Evolutionary conservation across 495 filamentous ascomycete species (phyloP).

Genomic region (Emericellopsis terricola): DNA sequence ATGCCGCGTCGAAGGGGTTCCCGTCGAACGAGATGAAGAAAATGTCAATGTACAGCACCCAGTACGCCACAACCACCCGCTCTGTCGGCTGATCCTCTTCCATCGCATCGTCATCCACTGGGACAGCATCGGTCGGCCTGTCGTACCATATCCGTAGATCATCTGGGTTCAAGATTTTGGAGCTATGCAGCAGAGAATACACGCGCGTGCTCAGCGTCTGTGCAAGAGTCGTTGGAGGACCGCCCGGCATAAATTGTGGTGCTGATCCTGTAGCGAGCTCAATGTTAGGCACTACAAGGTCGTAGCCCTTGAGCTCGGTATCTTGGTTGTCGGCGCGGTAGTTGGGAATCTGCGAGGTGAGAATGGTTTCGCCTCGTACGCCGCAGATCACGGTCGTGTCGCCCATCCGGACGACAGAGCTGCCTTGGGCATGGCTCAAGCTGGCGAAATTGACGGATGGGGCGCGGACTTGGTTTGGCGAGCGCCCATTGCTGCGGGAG

Average conservation of each 20-base stretch:
- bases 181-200: conserved; percentile 51
- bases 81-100: conserved; percentile 21
- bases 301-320: conserved; percentile 32
- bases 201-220: conserved; percentile 70
- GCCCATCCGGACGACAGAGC: conserved; percentile 69
- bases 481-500: conserved; percentile 61
- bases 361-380: conserved; percentile 70
- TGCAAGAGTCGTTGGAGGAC: conserved; percentile 59
- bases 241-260: conserved; percentile 66
- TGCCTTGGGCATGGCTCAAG: conserved; percentile 74
- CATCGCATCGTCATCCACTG: conserved; percentile 21
- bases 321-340: conserved; percentile 22
- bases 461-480: conserved; percentile 45
- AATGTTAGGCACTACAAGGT: conserved; percentile 80
- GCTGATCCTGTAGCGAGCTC: conserved; percentile 81
- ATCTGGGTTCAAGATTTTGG: conserved; percentile 37
- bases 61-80: conserved; percentile 61
- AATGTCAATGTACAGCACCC: conserved; percentile 85
- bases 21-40: conserved; percentile 83
- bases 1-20: conserved; percentile 77
- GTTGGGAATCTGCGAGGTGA: conserved; percentile 46
- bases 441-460: conserved; percentile 59
- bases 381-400: conserved; percentile 89
- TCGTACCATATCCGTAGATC: conserved; percentile 56
- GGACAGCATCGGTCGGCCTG: conserved; percentile 19